Conservation (phyloP, 2,329 filamentous ascomycete species). For the Claviceps pusilla region DNA sequence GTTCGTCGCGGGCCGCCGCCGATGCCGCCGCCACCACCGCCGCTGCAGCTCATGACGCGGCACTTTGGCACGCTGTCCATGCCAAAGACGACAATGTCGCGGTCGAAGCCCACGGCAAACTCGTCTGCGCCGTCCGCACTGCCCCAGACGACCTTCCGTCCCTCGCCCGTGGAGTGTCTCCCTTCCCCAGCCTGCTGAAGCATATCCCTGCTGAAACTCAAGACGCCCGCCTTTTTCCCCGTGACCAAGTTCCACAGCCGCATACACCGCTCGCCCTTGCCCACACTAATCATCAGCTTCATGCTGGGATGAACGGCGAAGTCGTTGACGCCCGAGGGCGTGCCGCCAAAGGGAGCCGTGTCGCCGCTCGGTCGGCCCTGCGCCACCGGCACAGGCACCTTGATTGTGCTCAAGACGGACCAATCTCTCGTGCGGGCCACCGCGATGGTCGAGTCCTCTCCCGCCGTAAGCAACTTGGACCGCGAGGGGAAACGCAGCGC, state of each 20-base stretch:
- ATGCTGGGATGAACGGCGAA: conserved; percentile 92
- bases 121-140: conserved; percentile 55
- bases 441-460: conserved; percentile 82
- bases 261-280: conserved; percentile 81
- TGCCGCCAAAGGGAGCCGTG: conserved; percentile 66
- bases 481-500: conserved; percentile 68
- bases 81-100: conserved; percentile 70
- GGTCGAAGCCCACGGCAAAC: conserved; percentile 79
- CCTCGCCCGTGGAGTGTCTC: conserved; percentile 66
- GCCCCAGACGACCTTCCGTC: conserved; percentile 69
- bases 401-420: conserved; percentile 74
- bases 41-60: conserved; percentile 44
- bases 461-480: conserved; percentile 72
- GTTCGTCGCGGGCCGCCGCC: conserved; percentile 32
- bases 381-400: conserved; percentile 70
- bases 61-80: conserved; percentile 75
- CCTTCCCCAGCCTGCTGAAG: conserved; percentile 63
- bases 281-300: conserved; percentile 90
- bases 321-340: conserved; percentile 80
- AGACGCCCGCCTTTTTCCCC: conserved; percentile 82
- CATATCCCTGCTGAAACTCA: conserved; percentile 66
- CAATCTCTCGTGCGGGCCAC: conserved; percentile 81
- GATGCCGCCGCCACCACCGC: background rate
- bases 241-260: conserved; percentile 93
- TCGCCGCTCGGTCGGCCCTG: conserved; percentile 74